Evolutionary conservation across 2,329 filamentous ascomycete species (phyloP).

Genomic region (Penicillium expansum): DNA sequence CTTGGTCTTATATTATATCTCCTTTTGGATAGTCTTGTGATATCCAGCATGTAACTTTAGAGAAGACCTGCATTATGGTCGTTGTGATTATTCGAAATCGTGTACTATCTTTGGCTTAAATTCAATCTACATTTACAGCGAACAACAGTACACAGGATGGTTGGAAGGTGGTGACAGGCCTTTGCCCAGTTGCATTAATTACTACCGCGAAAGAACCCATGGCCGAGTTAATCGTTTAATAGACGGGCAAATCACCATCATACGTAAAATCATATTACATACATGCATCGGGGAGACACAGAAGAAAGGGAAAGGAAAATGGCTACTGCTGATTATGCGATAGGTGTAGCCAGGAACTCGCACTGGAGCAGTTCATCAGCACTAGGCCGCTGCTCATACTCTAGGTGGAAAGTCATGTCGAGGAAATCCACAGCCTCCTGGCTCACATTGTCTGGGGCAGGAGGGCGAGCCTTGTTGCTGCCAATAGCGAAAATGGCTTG

Average conservation of each 20-base stretch:
- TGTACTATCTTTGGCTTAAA: slow-evolving; percentile 25
- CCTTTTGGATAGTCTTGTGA: slow-evolving; percentile 11
- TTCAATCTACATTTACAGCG: slow-evolving; percentile 17
- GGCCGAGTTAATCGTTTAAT: neutral
- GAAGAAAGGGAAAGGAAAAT: neutral
- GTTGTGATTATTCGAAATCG: slow-evolving; percentile 22
- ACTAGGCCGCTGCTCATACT: slow-evolving; percentile 86
- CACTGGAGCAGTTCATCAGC: slow-evolving; percentile 86
- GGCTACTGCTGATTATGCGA: slow-evolving; percentile 47
- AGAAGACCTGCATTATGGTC: slow-evolving; percentile 25
- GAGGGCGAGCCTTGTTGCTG: slow-evolving; percentile 79
- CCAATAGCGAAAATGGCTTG: slow-evolving; percentile 99
- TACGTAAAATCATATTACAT: slow-evolving; percentile 21
- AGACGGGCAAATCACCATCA: slow-evolving; percentile 1
- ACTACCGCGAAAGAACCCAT: neutral
- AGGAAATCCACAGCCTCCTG: slow-evolving; percentile 82
- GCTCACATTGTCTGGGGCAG: slow-evolving; percentile 81
- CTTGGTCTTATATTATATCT: slow-evolving; percentile 10
- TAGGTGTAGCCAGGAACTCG: slow-evolving; percentile 70
- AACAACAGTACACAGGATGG: neutral
- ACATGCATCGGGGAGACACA: neutral
- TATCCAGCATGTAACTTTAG: slow-evolving; percentile 29
- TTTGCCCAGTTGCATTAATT: neutral
- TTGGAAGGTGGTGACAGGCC: neutral
- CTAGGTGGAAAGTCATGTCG: slow-evolving; percentile 87